phyloP scores from a whole-genome alignment of 768 basidiomycete species.

The Tubosaeta sp. region DNA sequence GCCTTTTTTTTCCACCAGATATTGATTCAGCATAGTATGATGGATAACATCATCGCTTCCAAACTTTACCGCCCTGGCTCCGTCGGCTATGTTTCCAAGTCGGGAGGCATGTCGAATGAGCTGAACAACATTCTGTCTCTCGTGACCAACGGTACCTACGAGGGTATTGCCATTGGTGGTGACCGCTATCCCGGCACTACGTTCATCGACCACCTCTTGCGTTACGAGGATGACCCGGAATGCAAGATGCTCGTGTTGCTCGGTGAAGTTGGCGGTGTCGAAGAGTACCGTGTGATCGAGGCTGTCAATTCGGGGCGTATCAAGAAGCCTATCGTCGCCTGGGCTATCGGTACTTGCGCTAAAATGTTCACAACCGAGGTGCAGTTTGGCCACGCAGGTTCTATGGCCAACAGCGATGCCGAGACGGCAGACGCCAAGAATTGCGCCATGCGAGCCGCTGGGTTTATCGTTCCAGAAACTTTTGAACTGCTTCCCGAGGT shows the following conservation, averaged over 20 bases:
- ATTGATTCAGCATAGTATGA: constrained; percentile 61
- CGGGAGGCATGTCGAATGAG: constrained; percentile 99
- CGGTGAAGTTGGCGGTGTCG: constrained; percentile 97
- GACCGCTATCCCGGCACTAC: constrained; percentile 98
- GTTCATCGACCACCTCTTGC: constrained; percentile 97
- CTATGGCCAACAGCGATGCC: constrained; percentile 94
- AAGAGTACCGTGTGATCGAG: constrained; percentile 98
- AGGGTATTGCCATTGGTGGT: constrained; percentile 99
- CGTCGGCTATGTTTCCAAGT: constrained; percentile 99
- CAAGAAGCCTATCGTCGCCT: constrained; percentile 98
- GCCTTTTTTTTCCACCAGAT: not conserved
- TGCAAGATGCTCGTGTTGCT: constrained; percentile 99
- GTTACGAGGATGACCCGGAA: constrained; percentile 94
- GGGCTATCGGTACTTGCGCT: constrained; percentile 99
- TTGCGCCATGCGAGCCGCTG: constrained; percentile 87
- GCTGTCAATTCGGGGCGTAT: constrained; percentile 91
- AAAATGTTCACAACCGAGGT: constrained; percentile 99
- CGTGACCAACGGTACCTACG: constrained; percentile 96
- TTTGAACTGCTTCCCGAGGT: constrained; percentile 93
- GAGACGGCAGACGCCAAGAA: constrained; percentile 99
- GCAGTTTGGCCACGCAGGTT: constrained; percentile 98
- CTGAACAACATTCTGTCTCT: constrained; percentile 99
- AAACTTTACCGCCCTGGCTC: constrained; percentile 98
- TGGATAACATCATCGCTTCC: constrained; percentile 99
- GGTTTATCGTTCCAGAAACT: constrained; percentile 95